Evolutionary conservation across 495 filamentous ascomycete genomes (phyloP).

Genomic region (Letharia columbiana): DNA sequence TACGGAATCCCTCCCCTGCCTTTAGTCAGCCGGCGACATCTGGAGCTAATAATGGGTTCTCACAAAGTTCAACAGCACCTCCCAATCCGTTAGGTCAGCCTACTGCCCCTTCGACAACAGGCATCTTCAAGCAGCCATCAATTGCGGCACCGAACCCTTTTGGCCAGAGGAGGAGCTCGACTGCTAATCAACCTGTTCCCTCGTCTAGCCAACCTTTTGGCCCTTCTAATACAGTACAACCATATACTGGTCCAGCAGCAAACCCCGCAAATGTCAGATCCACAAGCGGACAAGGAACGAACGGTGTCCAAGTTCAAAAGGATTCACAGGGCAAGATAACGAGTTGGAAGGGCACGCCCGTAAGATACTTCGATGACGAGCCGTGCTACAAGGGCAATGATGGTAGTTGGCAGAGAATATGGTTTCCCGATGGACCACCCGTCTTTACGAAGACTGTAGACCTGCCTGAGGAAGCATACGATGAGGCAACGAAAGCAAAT

Average conservation of each 20-base stretch:
- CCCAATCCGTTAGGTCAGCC: slow-evolving; percentile 35
- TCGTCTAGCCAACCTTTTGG: slow-evolving; percentile 8
- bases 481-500: slow-evolving; percentile 43
- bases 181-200: slow-evolving; percentile 8
- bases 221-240: not conserved
- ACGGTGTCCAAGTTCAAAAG: slow-evolving; percentile 9
- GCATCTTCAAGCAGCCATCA: slow-evolving; percentile 6
- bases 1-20: slow-evolving; percentile 22
- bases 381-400: slow-evolving; percentile 45
- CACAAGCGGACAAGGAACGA: not conserved
- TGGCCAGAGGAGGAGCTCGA: slow-evolving; percentile 3
- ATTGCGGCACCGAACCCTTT: slow-evolving; percentile 2
- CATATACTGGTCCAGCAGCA: slow-evolving; percentile 1
- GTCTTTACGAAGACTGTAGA: slow-evolving; percentile 45
- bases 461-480: slow-evolving; percentile 36
- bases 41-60: slow-evolving; percentile 4
- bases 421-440: slow-evolving; percentile 65
- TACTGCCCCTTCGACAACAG: slow-evolving; percentile 12
- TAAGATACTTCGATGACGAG: slow-evolving; percentile 42
- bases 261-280: not conserved
- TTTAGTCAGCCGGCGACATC: slow-evolving; percentile 21
- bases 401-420: slow-evolving; percentile 47
- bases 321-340: slow-evolving; percentile 27
- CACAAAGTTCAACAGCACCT: slow-evolving; percentile 17
- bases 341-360: slow-evolving; percentile 48